Evolutionary conservation across 1,284 basidiomycete species (phyloP).

Genomic region (Ceratobasidium sp.): DNA sequence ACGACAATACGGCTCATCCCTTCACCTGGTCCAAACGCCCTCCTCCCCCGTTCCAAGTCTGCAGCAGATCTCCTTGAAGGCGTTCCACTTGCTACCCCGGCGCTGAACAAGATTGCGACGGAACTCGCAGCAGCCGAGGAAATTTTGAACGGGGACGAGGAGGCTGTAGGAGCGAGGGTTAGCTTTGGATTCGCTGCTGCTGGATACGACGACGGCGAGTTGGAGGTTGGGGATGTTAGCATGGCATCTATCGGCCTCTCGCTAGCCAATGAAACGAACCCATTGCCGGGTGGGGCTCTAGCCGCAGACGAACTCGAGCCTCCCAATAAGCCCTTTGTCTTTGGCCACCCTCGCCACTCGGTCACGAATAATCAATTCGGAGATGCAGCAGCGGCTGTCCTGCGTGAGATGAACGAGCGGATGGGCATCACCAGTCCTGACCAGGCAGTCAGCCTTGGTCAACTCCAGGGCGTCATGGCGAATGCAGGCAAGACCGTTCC

Average conservation of each 20-base stretch:
- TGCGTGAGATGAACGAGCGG: slow-evolving; percentile 79
- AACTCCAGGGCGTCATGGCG: slow-evolving; percentile 9
- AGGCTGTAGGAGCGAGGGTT: slow-evolving; percentile 40
- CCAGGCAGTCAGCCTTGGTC: slow-evolving; percentile 26
- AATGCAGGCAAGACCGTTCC: neutral
- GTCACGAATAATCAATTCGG: slow-evolving; percentile 68
- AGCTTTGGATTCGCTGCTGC: slow-evolving; percentile 34
- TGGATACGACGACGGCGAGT: slow-evolving; percentile 5
- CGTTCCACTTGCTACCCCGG: slow-evolving; percentile 12
- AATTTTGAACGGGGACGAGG: slow-evolving; percentile 47
- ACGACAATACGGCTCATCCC: slow-evolving; percentile 22
- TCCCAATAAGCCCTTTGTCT: slow-evolving; percentile 62
- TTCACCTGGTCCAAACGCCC: slow-evolving; percentile 4
- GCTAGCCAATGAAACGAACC: neutral
- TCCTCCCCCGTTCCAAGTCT: slow-evolving; percentile 16
- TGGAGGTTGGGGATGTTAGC: slow-evolving; percentile 5
- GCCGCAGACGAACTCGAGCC: slow-evolving; percentile 38
- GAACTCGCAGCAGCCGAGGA: slow-evolving; percentile 44
- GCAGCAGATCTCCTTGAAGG: slow-evolving; percentile 23
- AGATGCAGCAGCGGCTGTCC: slow-evolving; percentile 64
- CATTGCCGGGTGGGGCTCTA: neutral
- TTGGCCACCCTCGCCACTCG: slow-evolving; percentile 70
- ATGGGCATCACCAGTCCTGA: slow-evolving; percentile 52
- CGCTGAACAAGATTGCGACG: slow-evolving; percentile 8
- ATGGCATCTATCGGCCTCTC: neutral